phyloP scores from a whole-genome alignment of 1,284 basidiomycete genomes.

The Pseudozyma hubeiensis region DNA sequence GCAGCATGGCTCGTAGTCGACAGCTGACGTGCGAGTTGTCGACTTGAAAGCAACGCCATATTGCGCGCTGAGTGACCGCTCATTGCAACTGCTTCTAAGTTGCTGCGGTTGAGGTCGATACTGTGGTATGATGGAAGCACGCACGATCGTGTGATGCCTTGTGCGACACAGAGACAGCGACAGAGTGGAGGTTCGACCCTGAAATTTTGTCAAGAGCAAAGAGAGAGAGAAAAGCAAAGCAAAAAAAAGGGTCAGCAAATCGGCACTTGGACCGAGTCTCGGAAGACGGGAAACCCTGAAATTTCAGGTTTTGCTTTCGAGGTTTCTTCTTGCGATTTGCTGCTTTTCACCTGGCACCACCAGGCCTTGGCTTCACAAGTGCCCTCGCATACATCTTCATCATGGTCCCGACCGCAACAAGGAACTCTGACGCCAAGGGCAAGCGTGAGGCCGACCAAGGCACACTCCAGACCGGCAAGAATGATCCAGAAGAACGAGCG shows the following conservation, averaged over 20 bases:
- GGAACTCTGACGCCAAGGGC: background rate
- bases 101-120: background rate
- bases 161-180: background rate
- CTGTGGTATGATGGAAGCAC: background rate
- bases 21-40: slow-evolving; percentile 9
- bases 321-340: slow-evolving; percentile 17
- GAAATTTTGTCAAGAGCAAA: slow-evolving; percentile 3
- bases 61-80: slow-evolving; percentile 7
- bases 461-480: background rate
- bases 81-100: slow-evolving; percentile 7
- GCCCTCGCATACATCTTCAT: background rate
- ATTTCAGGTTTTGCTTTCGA: slow-evolving; percentile 1
- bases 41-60: slow-evolving; percentile 7
- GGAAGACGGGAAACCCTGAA: slow-evolving; percentile 40
- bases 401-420: slow-evolving; percentile 12
- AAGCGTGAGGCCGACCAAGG: slow-evolving; percentile 14
- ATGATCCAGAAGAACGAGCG: slow-evolving; percentile 11
- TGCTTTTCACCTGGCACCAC: background rate
- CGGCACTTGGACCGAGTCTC: slow-evolving; percentile 3
- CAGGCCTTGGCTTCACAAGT: too few relatives aligned
- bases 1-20: slow-evolving; percentile 16
- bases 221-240: background rate
- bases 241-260: slow-evolving; percentile 10
- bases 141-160: background rate
- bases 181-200: slow-evolving; percentile 13